These are phyloP conservation scores for Phlebiopsis gigantea DNA, from an alignment of 768 basidiomycete genomes.

Conservation along the genomic window DNA sequence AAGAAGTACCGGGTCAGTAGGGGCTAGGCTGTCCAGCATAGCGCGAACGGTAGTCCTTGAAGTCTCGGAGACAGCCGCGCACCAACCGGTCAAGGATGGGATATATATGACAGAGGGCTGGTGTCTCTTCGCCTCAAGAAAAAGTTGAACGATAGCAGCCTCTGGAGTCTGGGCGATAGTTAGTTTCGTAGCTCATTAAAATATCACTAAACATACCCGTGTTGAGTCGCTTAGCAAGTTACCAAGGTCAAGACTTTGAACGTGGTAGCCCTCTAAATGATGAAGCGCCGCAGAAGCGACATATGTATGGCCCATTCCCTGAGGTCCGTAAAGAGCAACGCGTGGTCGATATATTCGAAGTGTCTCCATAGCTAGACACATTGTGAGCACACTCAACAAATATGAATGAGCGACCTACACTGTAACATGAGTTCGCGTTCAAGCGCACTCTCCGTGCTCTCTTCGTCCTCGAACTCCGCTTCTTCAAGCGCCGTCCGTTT, in stretches of 20 bases:
- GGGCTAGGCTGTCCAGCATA: conserved; percentile 86
- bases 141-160: conserved; percentile 90
- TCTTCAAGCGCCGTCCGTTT: conserved; percentile 85
- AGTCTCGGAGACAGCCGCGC: conserved; percentile 76
- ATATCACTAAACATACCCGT: conserved; percentile 48
- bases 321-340: conserved; percentile 70
- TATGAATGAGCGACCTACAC: conserved; percentile 41
- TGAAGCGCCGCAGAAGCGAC: conserved; percentile 89
- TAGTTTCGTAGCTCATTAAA: background rate
- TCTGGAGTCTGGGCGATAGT: conserved; percentile 64
- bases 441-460: conserved; percentile 74
- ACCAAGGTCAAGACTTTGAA: conserved; percentile 91
- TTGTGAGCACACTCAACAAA: conserved; percentile 1
- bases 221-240: conserved; percentile 85
- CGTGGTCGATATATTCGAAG: conserved; percentile 88
- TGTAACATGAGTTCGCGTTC: conserved; percentile 87
- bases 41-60: conserved; percentile 81
- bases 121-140: conserved; percentile 94
- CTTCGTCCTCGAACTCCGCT: conserved; percentile 86
- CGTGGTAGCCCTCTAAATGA: conserved; percentile 92
- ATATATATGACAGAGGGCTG: conserved; percentile 96
- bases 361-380: conserved; percentile 76
- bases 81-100: conserved; percentile 84
- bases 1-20: conserved; percentile 90
- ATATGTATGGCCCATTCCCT: conserved; percentile 88